phyloP scores from a whole-genome alignment of 768 basidiomycete species.

The Sarcodon sp. region DNA sequence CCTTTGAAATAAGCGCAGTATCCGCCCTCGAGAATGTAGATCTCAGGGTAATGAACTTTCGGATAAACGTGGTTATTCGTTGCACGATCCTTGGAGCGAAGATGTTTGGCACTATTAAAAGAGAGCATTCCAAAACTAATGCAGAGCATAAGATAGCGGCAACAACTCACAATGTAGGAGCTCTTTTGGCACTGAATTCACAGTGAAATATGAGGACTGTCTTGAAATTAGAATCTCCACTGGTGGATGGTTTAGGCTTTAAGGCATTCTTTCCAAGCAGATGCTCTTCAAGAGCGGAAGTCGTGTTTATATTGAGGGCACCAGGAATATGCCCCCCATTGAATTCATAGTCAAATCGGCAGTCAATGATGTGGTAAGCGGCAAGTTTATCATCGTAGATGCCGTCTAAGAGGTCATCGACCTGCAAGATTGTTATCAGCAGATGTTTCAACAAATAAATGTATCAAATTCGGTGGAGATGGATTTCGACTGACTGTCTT shows the following conservation, averaged over 20 bases:
- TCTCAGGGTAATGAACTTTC: slow-evolving; percentile 87
- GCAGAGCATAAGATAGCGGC: not conserved
- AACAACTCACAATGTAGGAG: slow-evolving; percentile 79
- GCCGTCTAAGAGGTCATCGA: slow-evolving; percentile 71
- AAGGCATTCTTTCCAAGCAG: slow-evolving; percentile 45
- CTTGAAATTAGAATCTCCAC: slow-evolving; percentile 64
- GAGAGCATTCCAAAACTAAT: not conserved
- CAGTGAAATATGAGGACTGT: slow-evolving; percentile 93
- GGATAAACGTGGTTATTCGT: slow-evolving; percentile 87
- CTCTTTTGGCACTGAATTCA: slow-evolving; percentile 92
- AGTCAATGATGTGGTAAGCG: slow-evolving; percentile 80
- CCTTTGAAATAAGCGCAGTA: slow-evolving; percentile 80
- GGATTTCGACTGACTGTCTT: slow-evolving; percentile 49
- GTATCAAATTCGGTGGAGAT: no score
- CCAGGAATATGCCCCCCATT: slow-evolving; percentile 86
- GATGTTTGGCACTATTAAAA: slow-evolving; percentile 69
- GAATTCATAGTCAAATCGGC: slow-evolving; percentile 96
- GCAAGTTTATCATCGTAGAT: slow-evolving; percentile 50
- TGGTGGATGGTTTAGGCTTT: slow-evolving; percentile 56
- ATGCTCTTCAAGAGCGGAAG: slow-evolving; percentile 65
- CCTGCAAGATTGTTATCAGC: slow-evolving; percentile 25
- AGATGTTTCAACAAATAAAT: no score
- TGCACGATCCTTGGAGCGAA: slow-evolving; percentile 82
- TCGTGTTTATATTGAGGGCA: slow-evolving; percentile 85
- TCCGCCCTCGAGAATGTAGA: slow-evolving; percentile 94